phyloP scores from a whole-genome alignment of 106 monocot species.

The Amphibolis antarctica region DNA sequence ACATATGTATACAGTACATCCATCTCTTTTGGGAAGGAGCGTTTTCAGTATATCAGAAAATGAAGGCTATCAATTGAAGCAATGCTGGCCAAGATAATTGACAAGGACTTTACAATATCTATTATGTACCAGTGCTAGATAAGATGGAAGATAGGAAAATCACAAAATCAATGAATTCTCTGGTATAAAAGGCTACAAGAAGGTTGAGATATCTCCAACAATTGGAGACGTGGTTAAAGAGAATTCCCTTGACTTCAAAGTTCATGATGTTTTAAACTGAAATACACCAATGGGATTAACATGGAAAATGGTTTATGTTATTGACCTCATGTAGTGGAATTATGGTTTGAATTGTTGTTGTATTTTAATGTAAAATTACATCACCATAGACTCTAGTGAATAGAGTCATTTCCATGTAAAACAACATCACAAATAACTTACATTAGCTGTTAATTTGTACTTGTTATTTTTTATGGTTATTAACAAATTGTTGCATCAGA shows the following conservation, averaged over 20 bases:
- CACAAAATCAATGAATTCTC: not conserved
- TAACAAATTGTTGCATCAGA: too few species aligned
- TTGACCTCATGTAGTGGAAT: too few species aligned
- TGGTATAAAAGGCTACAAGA: not conserved
- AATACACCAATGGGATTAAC: not conserved
- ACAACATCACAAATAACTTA: too few species aligned
- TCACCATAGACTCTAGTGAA: too few species aligned
- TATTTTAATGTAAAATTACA: too few species aligned
- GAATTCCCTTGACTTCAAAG: not conserved
- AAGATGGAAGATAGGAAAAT: not conserved
- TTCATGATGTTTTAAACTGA: not conserved
- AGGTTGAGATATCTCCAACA: not conserved
- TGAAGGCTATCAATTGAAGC: conserved; percentile 28
- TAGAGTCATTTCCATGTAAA: too few species aligned
- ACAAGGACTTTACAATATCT: conserved; percentile 15
- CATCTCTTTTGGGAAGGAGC: conserved; percentile 18
- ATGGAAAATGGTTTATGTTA: not conserved
- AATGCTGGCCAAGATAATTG: conserved; percentile 15
- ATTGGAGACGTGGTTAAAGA: not conserved
- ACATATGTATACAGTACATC: too few species aligned
- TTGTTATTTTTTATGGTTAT: too few species aligned
- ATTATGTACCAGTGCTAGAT: conserved; percentile 11
- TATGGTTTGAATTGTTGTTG: too few species aligned
- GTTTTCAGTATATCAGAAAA: conserved; percentile 12
- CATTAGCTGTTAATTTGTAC: too few species aligned